Base-by-base conservation (phyloP, 2,329 filamentous ascomycete species). In the Ploettnerulaceae sp. region DNA sequence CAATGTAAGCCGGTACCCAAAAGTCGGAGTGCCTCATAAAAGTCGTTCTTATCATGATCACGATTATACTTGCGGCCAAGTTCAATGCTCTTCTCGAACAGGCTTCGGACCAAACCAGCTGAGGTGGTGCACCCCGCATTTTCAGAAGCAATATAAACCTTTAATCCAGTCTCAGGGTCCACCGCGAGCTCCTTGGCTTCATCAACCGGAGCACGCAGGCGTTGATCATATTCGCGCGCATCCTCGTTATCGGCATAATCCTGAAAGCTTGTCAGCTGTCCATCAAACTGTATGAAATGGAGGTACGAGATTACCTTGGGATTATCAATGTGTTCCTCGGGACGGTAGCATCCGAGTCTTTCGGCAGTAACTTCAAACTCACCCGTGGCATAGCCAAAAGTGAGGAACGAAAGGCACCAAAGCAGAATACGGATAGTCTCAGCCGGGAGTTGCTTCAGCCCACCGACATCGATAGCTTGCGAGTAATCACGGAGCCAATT, bases 401-500 rank as follows among this genome's bases (percentile, higher is more conserved):
- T 90, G 69, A 95, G 73, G 72, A 95, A 95, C 5, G 45, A 48
- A 2, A 48, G 32, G 25, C 36, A 39, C 45, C 45, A 48, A 18
- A 48, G 45, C 31, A 48, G n/a, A 15, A 48, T 33, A 21, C 45
- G 45, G 32, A 48, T 48, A 14, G 45, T 48, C 38, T 48, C 45
- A 32, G 45, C 45, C 36, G 45, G 45, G 20, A 48, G 45, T 36
- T 48, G 45, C 32, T 48, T 48, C 32, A 48, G 18, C 86, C 88
- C 33, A 95, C 88, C 89, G 41, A 94, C 86, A 64, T 95, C 89
- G 58, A 95, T 85, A 52, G 89, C 89, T 67, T 95, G 89, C 44
- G 86, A 91, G 69, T 95, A 95, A 67, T 95, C 89, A 40, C 79
- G 80, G 33, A 95, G 79, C 89, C 89, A 95, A 71, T 95, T 95